Conservation (phyloP, 2,329 filamentous ascomycete genomes). For the Cadophora sp. region DNA sequence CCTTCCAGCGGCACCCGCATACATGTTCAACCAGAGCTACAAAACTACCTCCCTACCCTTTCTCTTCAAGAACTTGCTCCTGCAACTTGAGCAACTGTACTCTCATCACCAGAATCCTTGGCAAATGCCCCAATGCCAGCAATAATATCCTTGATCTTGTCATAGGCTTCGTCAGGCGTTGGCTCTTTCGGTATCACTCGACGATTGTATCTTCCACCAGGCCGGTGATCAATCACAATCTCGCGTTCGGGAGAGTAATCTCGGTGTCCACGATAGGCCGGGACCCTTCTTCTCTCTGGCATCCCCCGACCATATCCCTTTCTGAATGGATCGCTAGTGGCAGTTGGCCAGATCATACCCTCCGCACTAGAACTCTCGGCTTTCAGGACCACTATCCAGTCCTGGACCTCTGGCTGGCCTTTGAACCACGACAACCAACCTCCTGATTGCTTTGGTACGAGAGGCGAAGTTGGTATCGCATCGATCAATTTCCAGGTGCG, state of each 20-base stretch:
- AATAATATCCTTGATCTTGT: constrained; percentile 2
- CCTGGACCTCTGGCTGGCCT: not conserved
- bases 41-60: not conserved
- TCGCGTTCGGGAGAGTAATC: constrained; percentile 5
- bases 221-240: not conserved
- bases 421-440: constrained; percentile 1
- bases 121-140: not conserved
- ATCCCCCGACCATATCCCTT: not conserved
- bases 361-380: constrained; percentile 4
- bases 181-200: not conserved
- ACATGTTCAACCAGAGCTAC: not conserved
- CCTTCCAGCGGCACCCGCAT: not conserved
- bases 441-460: not conserved
- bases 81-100: not conserved
- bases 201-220: not conserved
- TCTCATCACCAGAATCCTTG: not conserved
- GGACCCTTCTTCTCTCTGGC: not conserved
- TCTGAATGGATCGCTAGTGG: constrained; percentile 8
- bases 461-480: not conserved
- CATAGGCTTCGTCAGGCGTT: constrained; percentile 7
- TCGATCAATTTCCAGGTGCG: constrained; percentile 16
- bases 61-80: not conserved
- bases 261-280: not conserved
- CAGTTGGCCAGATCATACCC: constrained; percentile 6
- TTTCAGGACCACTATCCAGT: constrained; percentile 11